A percentile compares a stretch with the other conserved stretches of the same genome.
Evolutionary conservation across 345 rosid genomes (phyloP).

Genomic region (Camelina laxa): DNA sequence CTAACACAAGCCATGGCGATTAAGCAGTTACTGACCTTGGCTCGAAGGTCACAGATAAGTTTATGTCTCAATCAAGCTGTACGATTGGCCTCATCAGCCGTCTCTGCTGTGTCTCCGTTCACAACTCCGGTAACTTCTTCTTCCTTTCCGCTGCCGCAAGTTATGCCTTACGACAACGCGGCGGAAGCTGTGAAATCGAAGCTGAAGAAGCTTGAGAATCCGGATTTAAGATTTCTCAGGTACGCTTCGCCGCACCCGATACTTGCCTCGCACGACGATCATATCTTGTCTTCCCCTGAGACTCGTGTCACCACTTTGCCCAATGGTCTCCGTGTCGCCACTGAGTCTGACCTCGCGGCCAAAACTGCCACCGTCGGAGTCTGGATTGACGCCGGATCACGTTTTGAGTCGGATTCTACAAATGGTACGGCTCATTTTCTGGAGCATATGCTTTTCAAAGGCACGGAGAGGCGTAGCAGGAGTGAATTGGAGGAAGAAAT

Average conservation of each 20-base stretch:
- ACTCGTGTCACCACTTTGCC: conserved; percentile 86
- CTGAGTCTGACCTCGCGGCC: conserved; percentile 77
- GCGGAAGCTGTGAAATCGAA: not conserved
- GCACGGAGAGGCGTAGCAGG: conserved; percentile 69
- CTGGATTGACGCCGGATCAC: conserved; percentile 99
- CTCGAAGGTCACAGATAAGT: not conserved
- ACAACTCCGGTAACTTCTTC: not conserved
- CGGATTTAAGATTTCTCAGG: conserved; percentile 82
- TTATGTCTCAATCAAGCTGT: not conserved
- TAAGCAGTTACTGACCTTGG: not conserved
- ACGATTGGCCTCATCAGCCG: not conserved
- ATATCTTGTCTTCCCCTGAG: conserved; percentile 80
- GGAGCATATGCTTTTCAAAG: conserved; percentile 97
- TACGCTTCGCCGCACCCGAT: conserved; percentile 85
- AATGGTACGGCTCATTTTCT: conserved; percentile 93
- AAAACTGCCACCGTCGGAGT: conserved; percentile 92
- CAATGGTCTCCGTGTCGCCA: conserved; percentile 88
- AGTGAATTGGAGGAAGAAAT: conserved; percentile 79
- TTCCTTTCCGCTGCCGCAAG: not conserved
- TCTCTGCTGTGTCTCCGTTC: not conserved
- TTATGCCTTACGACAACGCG: not conserved
- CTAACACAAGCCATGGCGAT: not conserved
- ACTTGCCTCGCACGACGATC: conserved; percentile 63
- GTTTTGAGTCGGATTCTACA: conserved; percentile 76
- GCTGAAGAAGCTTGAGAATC: conserved; percentile 38